Evolutionary conservation across 768 basidiomycete species (phyloP), one percentile per base, ranked within the genome.

Genomic region (Sporobolomyces phaffii): DNA sequence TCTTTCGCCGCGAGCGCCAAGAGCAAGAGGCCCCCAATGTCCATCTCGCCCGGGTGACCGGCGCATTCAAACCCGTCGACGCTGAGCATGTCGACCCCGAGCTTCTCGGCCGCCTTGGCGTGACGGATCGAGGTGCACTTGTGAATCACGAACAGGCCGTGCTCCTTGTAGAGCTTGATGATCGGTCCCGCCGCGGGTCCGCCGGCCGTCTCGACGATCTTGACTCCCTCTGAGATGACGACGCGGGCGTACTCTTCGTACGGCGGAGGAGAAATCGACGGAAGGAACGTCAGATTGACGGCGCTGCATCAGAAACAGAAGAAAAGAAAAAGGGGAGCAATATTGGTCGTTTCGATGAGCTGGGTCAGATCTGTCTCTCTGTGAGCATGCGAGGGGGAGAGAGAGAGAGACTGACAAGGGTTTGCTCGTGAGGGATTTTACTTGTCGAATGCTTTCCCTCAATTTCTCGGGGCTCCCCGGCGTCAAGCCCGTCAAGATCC

Each of bases 21-120:
- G 79, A 96, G 78, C 5, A 96, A 87, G 28, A 94, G 74, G 6
- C 88, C 89, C 5, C 89, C 89, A 28, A 96, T 88, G 75, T 96
- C 93, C 47, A 94, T 89, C 75, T 96, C 93, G 68, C 93, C 93
- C 1, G 91, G 91, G 77, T 92, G 90, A 29, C 92, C 92, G 34
- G 91, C 92, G 75, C 90, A 70, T 45, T 70, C 41, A 48, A 72
- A 71, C 31, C 45, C 63, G 66, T 73, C 68, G 45, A 72, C 65
- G 8, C 51, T 62, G 8, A 67, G 48, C 57, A 54, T 47, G 58
- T 60, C 62, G 33, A 68, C 33, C 31, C 57, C 60, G 26, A 60
- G 61, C 13, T 83, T 83, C 61, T 85, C 86, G 3, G 91, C 87
- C 18, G 72, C 87, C 83, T 89, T 87, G 5, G 90, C 90, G 77